Percentiles rank a stretch among this genome's conserved stretches.
Evolutionary conservation across 768 basidiomycete genomes (phyloP).

Genomic region (Boletus rubroflammeus): DNA sequence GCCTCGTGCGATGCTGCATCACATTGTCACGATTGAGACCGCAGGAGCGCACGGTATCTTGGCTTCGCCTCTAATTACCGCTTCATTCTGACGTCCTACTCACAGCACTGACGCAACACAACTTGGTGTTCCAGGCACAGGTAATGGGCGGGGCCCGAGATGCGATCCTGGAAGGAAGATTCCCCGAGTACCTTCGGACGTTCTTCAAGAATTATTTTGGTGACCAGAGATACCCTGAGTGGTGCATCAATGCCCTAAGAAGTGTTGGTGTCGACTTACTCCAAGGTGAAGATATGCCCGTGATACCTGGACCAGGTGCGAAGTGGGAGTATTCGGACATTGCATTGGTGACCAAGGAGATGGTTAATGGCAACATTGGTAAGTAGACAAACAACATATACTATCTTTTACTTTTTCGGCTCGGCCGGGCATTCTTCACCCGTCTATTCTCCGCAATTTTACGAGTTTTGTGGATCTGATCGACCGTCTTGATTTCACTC

Average conservation of each 20-base stretch:
- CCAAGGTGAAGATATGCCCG: constrained; percentile 45
- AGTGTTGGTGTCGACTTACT: constrained; percentile 83
- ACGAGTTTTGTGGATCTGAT: constrained; percentile 81
- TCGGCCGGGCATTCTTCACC: constrained; percentile 80
- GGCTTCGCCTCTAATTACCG: constrained; percentile 15
- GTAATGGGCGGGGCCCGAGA: constrained; percentile 83
- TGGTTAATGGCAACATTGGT: background rate
- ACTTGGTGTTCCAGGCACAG: constrained; percentile 81
- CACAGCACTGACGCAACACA: constrained; percentile 77
- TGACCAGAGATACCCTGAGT: constrained; percentile 74
- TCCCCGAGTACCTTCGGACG: constrained; percentile 68
- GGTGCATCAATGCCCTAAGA: constrained; percentile 82
- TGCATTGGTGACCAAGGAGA: constrained; percentile 14
- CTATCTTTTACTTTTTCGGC: constrained; percentile 33
- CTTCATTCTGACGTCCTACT: constrained; percentile 11
- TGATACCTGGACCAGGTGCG: constrained; percentile 59
- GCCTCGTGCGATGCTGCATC: constrained; percentile 73
- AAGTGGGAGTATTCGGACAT: constrained; percentile 77
- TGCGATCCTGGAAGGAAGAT: constrained; percentile 73
- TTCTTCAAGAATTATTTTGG: constrained; percentile 83
- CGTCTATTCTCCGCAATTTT: constrained; percentile 59
- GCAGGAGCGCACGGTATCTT: constrained; percentile 76
- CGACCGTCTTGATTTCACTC: constrained; percentile 80
- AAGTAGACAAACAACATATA: constrained; percentile 6
- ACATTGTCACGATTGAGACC: constrained; percentile 75